Evolutionary conservation across 2,329 filamentous ascomycete genomes (phyloP).

Genomic region (Hypoxylon sp.): DNA sequence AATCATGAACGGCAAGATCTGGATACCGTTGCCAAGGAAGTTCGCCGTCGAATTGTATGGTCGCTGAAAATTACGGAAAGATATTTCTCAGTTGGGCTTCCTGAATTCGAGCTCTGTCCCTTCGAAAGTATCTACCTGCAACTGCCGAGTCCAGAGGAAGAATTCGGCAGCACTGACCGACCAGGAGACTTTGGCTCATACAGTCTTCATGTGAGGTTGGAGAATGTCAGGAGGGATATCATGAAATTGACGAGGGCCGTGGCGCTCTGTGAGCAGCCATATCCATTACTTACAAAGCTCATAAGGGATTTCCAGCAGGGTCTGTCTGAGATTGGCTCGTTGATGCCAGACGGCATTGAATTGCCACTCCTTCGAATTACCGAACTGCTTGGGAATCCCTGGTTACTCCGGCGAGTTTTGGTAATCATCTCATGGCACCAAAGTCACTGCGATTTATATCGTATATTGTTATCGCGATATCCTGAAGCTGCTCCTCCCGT

Average conservation of each 20-base stretch:
- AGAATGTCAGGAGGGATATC: slow-evolving; percentile 44
- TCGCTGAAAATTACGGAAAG: slow-evolving; percentile 62
- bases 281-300: slow-evolving; percentile 41
- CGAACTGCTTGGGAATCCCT: slow-evolving; percentile 17
- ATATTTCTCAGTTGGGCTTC: slow-evolving; percentile 61
- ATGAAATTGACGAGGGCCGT: slow-evolving; percentile 46
- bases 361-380: slow-evolving; percentile 35
- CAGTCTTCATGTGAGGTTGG: slow-evolving; percentile 39
- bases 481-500: slow-evolving; percentile 30
- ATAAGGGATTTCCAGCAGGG: slow-evolving; percentile 44
- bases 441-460: slow-evolving; percentile 32
- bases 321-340: slow-evolving; percentile 21
- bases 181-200: slow-evolving; percentile 40
- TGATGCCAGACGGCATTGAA: slow-evolving; percentile 39
- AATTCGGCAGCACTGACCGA: slow-evolving; percentile 52
- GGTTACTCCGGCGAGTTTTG: slow-evolving; percentile 17
- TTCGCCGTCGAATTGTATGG: slow-evolving; percentile 62
- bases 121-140: slow-evolving; percentile 60
- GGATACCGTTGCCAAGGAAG: slow-evolving; percentile 60
- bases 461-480: slow-evolving; percentile 33
- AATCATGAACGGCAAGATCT: slow-evolving; percentile 61
- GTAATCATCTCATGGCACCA: slow-evolving; percentile 32
- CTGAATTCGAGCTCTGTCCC: slow-evolving; percentile 63
- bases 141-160: slow-evolving; percentile 62
- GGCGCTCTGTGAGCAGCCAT: slow-evolving; percentile 45